phyloP scores from a whole-genome alignment of 1,284 basidiomycete genomes.

The Tranzscheliella williamsii region DNA sequence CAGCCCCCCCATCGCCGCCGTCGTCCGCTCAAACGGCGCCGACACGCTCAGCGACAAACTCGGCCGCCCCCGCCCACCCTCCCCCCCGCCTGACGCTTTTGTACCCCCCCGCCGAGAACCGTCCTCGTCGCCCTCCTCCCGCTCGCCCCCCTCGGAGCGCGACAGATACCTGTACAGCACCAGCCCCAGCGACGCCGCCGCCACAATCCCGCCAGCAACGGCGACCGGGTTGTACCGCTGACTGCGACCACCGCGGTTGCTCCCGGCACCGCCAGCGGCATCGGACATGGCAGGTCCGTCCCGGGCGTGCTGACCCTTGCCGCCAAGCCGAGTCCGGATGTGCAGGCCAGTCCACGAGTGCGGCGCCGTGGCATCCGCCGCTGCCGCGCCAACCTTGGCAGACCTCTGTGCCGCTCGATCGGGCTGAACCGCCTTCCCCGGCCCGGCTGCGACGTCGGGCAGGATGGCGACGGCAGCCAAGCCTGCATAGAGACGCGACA shows the following conservation, averaged over 20 bases:
- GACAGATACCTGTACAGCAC: slow-evolving; percentile 29
- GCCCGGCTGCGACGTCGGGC: background rate
- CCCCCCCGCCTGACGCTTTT: background rate
- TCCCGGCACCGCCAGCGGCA: background rate
- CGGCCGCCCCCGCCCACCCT: slow-evolving; percentile 1
- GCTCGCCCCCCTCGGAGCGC: background rate
- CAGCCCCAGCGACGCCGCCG: slow-evolving; percentile 19
- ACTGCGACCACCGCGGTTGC: background rate
- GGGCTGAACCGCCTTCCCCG: slow-evolving; percentile 10
- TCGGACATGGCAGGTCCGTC: background rate
- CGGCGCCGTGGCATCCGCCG: background rate
- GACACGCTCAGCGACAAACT: slow-evolving; percentile 20
- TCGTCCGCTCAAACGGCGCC: slow-evolving; percentile 9
- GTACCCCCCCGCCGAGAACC: too few species aligned
- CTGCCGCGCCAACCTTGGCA: background rate
- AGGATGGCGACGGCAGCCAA: background rate
- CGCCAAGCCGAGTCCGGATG: slow-evolving; percentile 11
- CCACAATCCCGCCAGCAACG: slow-evolving; percentile 20
- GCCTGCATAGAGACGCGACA: slow-evolving; percentile 5
- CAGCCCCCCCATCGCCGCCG: slow-evolving; percentile 2
- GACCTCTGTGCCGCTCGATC: slow-evolving; percentile 5
- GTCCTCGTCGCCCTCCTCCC: slow-evolving; percentile 19
- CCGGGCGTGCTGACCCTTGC: too few species aligned
- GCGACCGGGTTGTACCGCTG: slow-evolving; percentile 12
- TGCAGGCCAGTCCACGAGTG: slow-evolving; percentile 22